These are phyloP conservation scores for Passiflora organensis DNA, from an alignment of 345 rosid species.

Conservation along the genomic window DNA sequence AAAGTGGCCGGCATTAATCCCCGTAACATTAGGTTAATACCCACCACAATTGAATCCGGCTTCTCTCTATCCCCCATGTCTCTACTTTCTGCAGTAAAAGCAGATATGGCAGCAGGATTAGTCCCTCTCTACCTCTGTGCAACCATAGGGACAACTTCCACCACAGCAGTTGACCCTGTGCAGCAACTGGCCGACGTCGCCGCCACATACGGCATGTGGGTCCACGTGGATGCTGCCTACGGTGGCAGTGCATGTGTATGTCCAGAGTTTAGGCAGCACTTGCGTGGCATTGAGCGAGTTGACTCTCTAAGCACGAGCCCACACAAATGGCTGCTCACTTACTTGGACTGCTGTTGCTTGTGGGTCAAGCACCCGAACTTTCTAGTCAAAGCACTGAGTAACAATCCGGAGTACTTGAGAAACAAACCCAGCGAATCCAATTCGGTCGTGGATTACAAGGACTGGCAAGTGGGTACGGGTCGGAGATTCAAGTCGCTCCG, in stretches of 20 bases:
- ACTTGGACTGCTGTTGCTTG: constrained; percentile 42
- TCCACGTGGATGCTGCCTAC: constrained; percentile 51
- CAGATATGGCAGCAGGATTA: constrained; percentile 32
- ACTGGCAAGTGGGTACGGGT: constrained; percentile 35
- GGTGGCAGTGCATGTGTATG: constrained; percentile 49
- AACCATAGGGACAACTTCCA: constrained; percentile 43
- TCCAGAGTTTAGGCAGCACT: constrained; percentile 40
- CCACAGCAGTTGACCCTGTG: constrained; percentile 40
- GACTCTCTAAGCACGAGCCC: constrained; percentile 41
- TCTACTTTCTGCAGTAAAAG: constrained; percentile 13
- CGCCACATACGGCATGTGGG: constrained; percentile 27
- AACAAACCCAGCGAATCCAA: too few species aligned
- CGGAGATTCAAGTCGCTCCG: constrained; percentile 40
- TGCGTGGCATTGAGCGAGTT: constrained; percentile 36
- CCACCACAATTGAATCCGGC: constrained; percentile 12
- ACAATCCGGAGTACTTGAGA: too few species aligned
- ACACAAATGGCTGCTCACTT: constrained; percentile 49
- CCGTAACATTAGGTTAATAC: constrained; percentile 15
- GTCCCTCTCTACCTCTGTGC: constrained; percentile 38
- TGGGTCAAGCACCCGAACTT: constrained; percentile 27
- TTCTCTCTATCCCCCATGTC: constrained; percentile 26
- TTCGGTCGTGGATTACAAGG: not conserved
- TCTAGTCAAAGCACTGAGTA: too few species aligned
- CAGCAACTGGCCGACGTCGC: constrained; percentile 32
- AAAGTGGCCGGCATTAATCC: constrained; percentile 33